phyloP scores from a whole-genome alignment of 805 yeast genomes.

The Jamesozyma spencerorum region DNA sequence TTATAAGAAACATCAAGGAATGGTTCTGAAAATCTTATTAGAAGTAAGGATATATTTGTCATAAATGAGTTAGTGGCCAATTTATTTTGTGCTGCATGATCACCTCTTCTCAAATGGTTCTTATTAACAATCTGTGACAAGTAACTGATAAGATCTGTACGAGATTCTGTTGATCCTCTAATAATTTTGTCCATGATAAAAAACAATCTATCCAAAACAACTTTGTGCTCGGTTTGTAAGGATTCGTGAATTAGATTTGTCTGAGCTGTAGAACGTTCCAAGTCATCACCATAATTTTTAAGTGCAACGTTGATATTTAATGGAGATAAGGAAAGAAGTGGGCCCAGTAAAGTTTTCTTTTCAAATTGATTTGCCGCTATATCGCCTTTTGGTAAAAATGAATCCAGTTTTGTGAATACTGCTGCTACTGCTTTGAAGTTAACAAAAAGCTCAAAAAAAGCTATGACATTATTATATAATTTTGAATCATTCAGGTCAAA shows the following conservation, averaged over 20 bases:
- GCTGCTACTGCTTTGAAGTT: conserved; percentile 54
- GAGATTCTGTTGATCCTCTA: conserved; percentile 58
- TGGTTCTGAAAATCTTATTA: conserved; percentile 72
- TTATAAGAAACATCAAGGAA: conserved; percentile 58
- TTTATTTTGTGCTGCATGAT: conserved; percentile 59
- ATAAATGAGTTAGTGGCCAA: conserved; percentile 74
- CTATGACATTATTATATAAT: conserved; percentile 43
- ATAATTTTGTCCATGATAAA: conserved; percentile 63
- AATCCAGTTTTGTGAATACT: conserved; percentile 46
- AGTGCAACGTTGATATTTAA: conserved; percentile 42
- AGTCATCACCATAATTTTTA: conserved; percentile 36
- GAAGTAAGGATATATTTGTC: conserved; percentile 60
- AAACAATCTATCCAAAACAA: conserved; percentile 54
- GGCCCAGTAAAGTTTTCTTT: conserved; percentile 60
- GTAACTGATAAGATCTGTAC: conserved; percentile 56
- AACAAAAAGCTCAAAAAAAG: conserved; percentile 49
- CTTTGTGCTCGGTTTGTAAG: conserved; percentile 53
- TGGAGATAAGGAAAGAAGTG: conserved; percentile 69
- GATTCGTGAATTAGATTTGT: conserved; percentile 46
- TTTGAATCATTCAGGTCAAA: conserved; percentile 40
- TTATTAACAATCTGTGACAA: conserved; percentile 67
- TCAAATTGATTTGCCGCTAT: conserved; percentile 47
- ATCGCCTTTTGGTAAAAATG: conserved; percentile 40
- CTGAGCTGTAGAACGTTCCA: conserved; percentile 34
- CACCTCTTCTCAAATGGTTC: conserved; percentile 81